A percentile compares a stretch with the other conserved stretches of the same genome.
phyloP scores from a whole-genome alignment of 768 basidiomycete genomes.

The Pulveroboletus sp. region DNA sequence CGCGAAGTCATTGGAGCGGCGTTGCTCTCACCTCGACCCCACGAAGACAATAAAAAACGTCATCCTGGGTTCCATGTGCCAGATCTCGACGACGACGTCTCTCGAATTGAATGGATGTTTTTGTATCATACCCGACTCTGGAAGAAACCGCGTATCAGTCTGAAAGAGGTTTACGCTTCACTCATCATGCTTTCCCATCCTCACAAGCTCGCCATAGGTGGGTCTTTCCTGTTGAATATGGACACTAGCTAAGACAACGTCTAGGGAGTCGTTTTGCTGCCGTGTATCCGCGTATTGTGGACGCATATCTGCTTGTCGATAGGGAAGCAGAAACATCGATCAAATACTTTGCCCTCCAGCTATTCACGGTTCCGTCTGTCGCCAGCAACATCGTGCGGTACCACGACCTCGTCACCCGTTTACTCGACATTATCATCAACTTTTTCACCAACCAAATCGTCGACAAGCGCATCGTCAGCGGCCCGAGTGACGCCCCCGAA shows the following conservation, averaged over 20 bases:
- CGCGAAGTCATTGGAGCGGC: slow-evolving; percentile 73
- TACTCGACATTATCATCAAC: slow-evolving; percentile 80
- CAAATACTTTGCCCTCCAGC: slow-evolving; percentile 88
- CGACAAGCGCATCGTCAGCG: slow-evolving; percentile 60
- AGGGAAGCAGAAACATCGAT: slow-evolving; percentile 94
- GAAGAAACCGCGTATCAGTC: slow-evolving; percentile 77
- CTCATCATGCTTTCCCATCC: slow-evolving; percentile 67
- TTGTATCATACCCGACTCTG: slow-evolving; percentile 81
- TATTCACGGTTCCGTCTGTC: slow-evolving; percentile 90
- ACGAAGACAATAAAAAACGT: slow-evolving; percentile 52
- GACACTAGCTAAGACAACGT: slow-evolving; percentile 1
- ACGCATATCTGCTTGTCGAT: slow-evolving; percentile 89
- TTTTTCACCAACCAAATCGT: slow-evolving; percentile 92
- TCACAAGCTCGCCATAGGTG: slow-evolving; percentile 79
- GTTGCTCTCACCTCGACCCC: slow-evolving; percentile 58
- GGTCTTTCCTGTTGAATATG: slow-evolving; percentile 17
- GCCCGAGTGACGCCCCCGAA: slow-evolving; percentile 16
- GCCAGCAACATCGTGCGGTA: slow-evolving; percentile 74
- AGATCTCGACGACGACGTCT: slow-evolving; percentile 38
- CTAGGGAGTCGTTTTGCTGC: slow-evolving; percentile 80
- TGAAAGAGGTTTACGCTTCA: slow-evolving; percentile 82
- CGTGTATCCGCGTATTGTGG: slow-evolving; percentile 84
- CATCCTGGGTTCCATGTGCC: slow-evolving; percentile 35
- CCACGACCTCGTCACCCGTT: slow-evolving; percentile 68
- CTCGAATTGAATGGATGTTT: slow-evolving; percentile 71